Conservation (phyloP, 2,329 filamentous ascomycete species). For the Madurella fahalii region DNA sequence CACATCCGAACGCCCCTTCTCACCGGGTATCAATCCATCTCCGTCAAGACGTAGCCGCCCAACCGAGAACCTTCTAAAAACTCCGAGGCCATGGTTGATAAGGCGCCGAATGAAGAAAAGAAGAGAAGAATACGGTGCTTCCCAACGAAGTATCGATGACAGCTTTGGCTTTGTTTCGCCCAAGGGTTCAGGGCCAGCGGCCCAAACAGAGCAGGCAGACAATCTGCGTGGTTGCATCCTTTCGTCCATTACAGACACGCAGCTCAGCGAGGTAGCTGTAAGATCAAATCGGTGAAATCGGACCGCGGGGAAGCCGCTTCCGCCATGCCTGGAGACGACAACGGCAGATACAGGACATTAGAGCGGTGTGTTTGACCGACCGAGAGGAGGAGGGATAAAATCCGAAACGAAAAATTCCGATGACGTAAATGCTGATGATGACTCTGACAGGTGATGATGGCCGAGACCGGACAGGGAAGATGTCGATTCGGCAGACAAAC, state of each 20-base stretch:
- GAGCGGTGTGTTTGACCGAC: not conserved
- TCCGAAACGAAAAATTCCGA: not conserved
- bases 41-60: not conserved
- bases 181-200: not conserved
- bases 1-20: conserved; percentile 4
- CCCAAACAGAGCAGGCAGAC: not conserved
- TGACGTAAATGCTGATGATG: not conserved
- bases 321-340: not conserved
- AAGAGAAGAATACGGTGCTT: not conserved
- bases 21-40: not conserved
- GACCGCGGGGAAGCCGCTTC: not conserved
- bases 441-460: not conserved
- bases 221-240: too few species aligned
- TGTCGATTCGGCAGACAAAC: not conserved
- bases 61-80: not conserved
- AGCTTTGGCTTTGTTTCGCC: not conserved
- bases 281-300: not conserved
- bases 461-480: not conserved
- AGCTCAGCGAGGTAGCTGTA: not conserved
- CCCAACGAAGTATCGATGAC: not conserved
- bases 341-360: not conserved
- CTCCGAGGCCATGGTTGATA: not conserved
- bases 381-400: not conserved
- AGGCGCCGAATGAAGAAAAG: not conserved
- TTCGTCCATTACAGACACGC: too few species aligned